Percentiles rank a stretch among this genome's conserved stretches.
phyloP scores from a whole-genome alignment of 1,284 basidiomycete genomes.

The Schizophyllum amplum region DNA sequence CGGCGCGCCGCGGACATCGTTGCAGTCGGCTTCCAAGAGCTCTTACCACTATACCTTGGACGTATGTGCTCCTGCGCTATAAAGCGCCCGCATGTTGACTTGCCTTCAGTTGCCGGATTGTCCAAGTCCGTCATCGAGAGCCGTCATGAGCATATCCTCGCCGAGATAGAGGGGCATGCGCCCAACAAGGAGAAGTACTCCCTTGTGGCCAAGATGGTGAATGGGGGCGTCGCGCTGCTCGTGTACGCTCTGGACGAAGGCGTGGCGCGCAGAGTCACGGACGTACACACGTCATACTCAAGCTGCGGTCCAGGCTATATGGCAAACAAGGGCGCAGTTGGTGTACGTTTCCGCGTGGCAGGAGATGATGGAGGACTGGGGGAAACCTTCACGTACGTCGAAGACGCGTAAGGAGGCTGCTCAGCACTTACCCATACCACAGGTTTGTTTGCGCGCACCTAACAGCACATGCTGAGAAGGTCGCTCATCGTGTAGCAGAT shows the following conservation, averaged over 20 bases:
- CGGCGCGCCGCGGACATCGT: constrained; percentile 71
- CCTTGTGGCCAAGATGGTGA: constrained; percentile 65
- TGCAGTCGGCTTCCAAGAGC: constrained; percentile 85
- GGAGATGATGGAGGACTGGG: constrained; percentile 47
- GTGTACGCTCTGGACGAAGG: constrained; percentile 74
- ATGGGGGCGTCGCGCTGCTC: constrained; percentile 73
- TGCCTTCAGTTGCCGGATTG: constrained; percentile 53
- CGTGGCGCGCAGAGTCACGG: constrained; percentile 49
- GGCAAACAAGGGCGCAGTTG: constrained; percentile 96
- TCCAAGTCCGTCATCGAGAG: constrained; percentile 55
- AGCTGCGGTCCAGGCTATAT: constrained; percentile 71
- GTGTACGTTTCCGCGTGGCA: constrained; percentile 72
- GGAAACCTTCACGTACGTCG: constrained; percentile 75
- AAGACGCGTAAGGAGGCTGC: constrained; percentile 5
- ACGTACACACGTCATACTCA: constrained; percentile 72
- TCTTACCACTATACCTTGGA: constrained; percentile 76
- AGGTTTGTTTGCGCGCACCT: constrained; percentile 94
- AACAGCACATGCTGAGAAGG: constrained; percentile 73
- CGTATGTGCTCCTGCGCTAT: constrained; percentile 34
- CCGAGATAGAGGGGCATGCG: constrained; percentile 61
- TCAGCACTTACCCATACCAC: background rate
- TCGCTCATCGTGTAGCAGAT: constrained; percentile 70
- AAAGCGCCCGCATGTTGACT: background rate
- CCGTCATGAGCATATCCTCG: constrained; percentile 54
- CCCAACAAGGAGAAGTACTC: constrained; percentile 63